Evolutionary conservation across 768 basidiomycete species (phyloP).

Genomic region (Calocera viscosa): DNA sequence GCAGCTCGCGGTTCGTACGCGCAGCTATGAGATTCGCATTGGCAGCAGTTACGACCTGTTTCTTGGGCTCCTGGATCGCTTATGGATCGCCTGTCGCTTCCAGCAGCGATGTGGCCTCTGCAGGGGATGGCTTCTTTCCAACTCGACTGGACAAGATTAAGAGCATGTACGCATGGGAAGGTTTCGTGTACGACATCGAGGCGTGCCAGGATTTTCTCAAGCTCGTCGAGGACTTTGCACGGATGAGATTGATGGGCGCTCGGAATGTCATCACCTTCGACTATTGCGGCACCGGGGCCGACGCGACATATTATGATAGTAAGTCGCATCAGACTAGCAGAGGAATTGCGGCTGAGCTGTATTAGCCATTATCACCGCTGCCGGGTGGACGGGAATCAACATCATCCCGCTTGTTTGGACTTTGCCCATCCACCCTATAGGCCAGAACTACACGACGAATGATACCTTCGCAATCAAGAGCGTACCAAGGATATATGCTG

Average conservation of each 20-base stretch:
- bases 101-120: not conserved
- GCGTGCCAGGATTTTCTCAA: not conserved
- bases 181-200: conserved; percentile 6
- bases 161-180: conserved; percentile 4
- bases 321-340: not conserved
- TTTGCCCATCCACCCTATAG: not conserved
- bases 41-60: not conserved
- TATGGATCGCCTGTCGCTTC: not conserved
- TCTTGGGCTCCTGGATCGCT: not conserved
- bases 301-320: not conserved
- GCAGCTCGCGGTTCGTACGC: not conserved
- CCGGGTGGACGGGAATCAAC: not conserved
- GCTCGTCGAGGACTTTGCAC: conserved; percentile 7
- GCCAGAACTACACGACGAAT: conserved; percentile 3
- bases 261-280: conserved; percentile 8
- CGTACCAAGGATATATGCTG: not conserved
- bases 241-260: not conserved
- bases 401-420: conserved; percentile 1
- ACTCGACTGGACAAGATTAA: not conserved
- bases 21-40: not conserved
- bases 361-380: not conserved
- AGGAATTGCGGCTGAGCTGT: not conserved
- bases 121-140: not conserved
- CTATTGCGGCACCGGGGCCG: not conserved
- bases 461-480: conserved; percentile 5